These are phyloP conservation scores for Ballota nigra DNA, from an alignment of 257 asterid genomes.

Conservation along the genomic window DNA sequence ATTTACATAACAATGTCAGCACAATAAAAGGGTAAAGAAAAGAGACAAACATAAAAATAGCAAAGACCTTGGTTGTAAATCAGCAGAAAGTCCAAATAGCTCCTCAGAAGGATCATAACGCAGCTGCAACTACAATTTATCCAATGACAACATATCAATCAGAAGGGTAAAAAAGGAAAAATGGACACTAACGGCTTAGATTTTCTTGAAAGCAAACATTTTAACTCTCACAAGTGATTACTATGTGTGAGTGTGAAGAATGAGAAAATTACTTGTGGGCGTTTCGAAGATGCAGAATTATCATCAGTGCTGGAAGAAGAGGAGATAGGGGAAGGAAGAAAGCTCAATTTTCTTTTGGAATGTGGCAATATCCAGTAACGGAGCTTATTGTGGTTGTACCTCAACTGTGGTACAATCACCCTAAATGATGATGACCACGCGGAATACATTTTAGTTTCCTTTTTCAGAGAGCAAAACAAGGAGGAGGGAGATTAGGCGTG, in stretches of 20 bases:
- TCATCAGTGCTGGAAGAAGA: conserved; percentile 53
- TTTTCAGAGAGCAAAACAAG: neutral
- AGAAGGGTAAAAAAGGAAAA: neutral
- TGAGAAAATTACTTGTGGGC: conserved; percentile 37
- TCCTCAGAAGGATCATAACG: conserved; percentile 88
- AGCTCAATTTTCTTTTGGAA: conserved; percentile 39
- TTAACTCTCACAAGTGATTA: neutral
- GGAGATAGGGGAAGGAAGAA: conserved; percentile 35
- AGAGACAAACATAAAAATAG: neutral
- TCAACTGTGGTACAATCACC: conserved; percentile 44
- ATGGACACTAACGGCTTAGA: neutral
- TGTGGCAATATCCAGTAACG: conserved; percentile 46
- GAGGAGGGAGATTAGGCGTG: neutral
- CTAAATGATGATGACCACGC: conserved; percentile 49
- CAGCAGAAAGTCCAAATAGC: conserved; percentile 66
- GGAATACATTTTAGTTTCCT: conserved; percentile 35
- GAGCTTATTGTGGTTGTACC: conserved; percentile 36
- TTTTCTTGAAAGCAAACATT: neutral
- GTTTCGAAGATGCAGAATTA: conserved; percentile 39
- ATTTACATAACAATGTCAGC: conserved; percentile 10
- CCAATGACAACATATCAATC: neutral
- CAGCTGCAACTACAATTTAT: conserved; percentile 42
- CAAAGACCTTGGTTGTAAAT: conserved; percentile 68
- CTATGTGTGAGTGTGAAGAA: neutral
- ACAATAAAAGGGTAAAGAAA: neutral